phyloP scores from a whole-genome alignment of 139 green algal genomes.

The Chlamydomonas urium region DNA sequence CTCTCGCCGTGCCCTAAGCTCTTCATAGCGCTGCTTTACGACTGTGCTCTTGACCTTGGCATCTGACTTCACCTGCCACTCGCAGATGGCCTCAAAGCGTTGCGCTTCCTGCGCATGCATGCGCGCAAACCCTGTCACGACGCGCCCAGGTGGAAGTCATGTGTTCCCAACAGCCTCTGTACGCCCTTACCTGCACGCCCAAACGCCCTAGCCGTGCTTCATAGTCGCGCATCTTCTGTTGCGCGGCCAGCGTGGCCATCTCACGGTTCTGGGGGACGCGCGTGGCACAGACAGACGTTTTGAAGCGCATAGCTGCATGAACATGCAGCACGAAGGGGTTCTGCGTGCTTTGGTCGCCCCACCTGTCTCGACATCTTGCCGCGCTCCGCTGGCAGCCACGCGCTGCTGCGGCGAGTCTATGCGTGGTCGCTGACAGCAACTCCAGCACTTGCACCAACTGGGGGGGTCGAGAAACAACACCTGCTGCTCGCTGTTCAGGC shows the following conservation, averaged over 20 bases:
- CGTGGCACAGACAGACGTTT: not conserved
- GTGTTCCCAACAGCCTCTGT: constrained; percentile 2
- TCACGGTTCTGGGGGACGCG: not conserved
- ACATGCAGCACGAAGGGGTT: no score
- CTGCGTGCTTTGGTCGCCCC: no score
- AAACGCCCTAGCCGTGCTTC: constrained; percentile 1
- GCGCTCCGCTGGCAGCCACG: no score
- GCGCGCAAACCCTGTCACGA: not conserved
- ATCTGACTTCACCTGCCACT: constrained; percentile 34
- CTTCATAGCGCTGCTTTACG: constrained; percentile 27
- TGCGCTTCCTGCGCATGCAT: constrained; percentile 20
- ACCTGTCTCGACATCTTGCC: no score
- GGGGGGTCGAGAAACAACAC: no score
- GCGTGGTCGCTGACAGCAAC: no score
- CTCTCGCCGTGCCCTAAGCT: constrained; percentile 28
- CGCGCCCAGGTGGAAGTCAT: not conserved
- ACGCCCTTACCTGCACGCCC: not conserved
- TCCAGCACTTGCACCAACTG: no score
- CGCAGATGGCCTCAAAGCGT: constrained; percentile 7
- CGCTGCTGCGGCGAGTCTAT: no score
- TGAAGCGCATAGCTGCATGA: no score
- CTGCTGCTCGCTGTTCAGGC: no score
- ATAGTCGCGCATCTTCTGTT: constrained; percentile 10
- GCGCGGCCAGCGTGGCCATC: not conserved
- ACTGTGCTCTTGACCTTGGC: constrained; percentile 13